Evolutionary conservation across 495 filamentous ascomycete genomes (phyloP).

Genomic region (Xylaria scruposa): DNA sequence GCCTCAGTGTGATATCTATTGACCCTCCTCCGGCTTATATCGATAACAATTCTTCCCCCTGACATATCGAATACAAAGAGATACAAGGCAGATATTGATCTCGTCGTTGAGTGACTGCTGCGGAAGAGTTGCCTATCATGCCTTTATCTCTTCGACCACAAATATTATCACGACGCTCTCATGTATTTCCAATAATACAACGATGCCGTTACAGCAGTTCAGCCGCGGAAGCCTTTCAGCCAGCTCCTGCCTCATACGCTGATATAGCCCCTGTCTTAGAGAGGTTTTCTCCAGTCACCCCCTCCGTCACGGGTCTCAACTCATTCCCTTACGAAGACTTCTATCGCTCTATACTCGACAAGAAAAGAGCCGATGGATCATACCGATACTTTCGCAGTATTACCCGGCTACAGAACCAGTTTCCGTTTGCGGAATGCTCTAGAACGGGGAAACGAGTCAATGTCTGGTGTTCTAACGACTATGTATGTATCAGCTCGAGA

Average conservation of each 20-base stretch:
- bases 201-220: background rate
- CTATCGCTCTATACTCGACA: constrained; percentile 75
- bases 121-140: background rate
- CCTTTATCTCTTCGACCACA: background rate
- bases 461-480: constrained; percentile 91
- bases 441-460: constrained; percentile 75
- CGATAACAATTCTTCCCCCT: background rate
- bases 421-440: constrained; percentile 80
- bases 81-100: constrained; percentile 1
- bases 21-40: background rate
- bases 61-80: background rate
- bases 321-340: constrained; percentile 68
- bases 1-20: constrained; percentile 5
- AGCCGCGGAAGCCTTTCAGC: background rate
- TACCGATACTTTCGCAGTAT: constrained; percentile 95
- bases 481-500: constrained; percentile 40
- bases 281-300: background rate
- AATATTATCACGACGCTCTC: background rate
- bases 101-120: background rate
- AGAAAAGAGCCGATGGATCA: constrained; percentile 89
- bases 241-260: constrained; percentile 7
- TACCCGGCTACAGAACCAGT: constrained; percentile 83
- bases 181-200: background rate
- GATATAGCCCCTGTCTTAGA: background rate
- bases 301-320: background rate